Conservation (phyloP, 495 filamentous ascomycete species). For the Polyplosphaeria fusca region DNA sequence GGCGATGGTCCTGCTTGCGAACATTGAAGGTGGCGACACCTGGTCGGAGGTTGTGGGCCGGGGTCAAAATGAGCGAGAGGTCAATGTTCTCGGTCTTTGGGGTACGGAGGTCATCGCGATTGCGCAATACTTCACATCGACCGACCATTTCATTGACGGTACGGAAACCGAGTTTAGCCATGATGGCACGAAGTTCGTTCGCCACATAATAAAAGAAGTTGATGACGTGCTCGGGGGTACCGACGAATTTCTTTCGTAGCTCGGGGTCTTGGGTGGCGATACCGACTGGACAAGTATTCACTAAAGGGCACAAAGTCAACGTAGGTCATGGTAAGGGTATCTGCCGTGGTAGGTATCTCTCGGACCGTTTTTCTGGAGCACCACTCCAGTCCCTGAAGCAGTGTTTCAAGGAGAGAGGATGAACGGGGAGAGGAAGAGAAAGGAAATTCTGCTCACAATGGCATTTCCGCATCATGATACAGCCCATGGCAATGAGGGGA, state of each 20-base stretch:
- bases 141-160: constrained; percentile 99
- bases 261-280: constrained; percentile 97
- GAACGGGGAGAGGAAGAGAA: not conserved
- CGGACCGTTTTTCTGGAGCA: too few relatives aligned
- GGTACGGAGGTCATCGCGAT: constrained; percentile 83
- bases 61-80: constrained; percentile 90
- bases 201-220: constrained; percentile 99
- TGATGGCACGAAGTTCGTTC: constrained; percentile 96
- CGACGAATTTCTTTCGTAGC: constrained; percentile 90
- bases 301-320: too few relatives aligned
- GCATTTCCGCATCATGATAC: constrained; percentile 90
- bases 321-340: too few relatives aligned
- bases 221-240: constrained; percentile 95
- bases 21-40: constrained; percentile 99
- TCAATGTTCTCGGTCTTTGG: constrained; percentile 93
- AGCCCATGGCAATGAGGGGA: constrained; percentile 95
- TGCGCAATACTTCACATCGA: constrained; percentile 79
- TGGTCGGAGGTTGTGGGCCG: constrained; percentile 91
- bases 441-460: constrained; percentile 30
- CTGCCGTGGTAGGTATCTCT: too few relatives aligned
- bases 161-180: constrained; percentile 93
- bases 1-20: constrained; percentile 92
- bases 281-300: constrained; percentile 96
- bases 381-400: too few relatives aligned
- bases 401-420: too few relatives aligned